Conservation (phyloP, 805 yeast genomes). For the Pichia paraexigua region DNA sequence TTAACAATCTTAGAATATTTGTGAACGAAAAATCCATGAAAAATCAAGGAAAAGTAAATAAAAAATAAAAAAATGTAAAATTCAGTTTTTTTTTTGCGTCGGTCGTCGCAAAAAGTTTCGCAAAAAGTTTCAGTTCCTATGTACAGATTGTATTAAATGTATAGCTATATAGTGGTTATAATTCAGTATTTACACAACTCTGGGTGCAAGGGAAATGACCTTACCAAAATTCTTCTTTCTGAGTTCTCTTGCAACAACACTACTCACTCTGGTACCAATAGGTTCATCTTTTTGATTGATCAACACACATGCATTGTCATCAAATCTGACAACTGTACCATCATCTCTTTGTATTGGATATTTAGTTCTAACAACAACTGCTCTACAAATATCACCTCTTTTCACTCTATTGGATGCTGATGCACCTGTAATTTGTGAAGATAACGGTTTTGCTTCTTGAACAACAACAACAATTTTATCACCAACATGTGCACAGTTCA, state of each 20-base stretch:
- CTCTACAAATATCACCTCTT: slow-evolving; percentile 93
- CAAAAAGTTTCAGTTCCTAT: neutral
- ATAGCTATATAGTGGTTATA: neutral
- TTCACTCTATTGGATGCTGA: slow-evolving; percentile 74
- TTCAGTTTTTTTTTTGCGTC: neutral
- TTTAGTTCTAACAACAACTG: slow-evolving; percentile 89
- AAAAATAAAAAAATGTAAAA: neutral
- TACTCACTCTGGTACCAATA: slow-evolving; percentile 84
- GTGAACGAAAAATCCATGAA: neutral
- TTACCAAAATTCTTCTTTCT: slow-evolving; percentile 77
- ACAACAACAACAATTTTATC: slow-evolving; percentile 93
- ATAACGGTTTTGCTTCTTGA: slow-evolving; percentile 77
- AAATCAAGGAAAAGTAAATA: neutral
- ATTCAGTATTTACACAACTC: slow-evolving; percentile 42
- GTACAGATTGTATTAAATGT: neutral
- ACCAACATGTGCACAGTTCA: slow-evolving; percentile 75
- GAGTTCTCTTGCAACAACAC: slow-evolving; percentile 87
- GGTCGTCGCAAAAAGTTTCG: neutral
- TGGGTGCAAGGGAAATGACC: slow-evolving; percentile 86
- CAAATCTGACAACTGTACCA: slow-evolving; percentile 80
- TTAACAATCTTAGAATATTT: no score
- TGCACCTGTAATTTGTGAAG: slow-evolving; percentile 62
- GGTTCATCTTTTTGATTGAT: slow-evolving; percentile 88
- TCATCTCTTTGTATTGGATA: slow-evolving; percentile 65
- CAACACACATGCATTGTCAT: slow-evolving; percentile 95